Conservation (phyloP, 805 yeast genomes). For the Saccharomycopsis sp. region DNA sequence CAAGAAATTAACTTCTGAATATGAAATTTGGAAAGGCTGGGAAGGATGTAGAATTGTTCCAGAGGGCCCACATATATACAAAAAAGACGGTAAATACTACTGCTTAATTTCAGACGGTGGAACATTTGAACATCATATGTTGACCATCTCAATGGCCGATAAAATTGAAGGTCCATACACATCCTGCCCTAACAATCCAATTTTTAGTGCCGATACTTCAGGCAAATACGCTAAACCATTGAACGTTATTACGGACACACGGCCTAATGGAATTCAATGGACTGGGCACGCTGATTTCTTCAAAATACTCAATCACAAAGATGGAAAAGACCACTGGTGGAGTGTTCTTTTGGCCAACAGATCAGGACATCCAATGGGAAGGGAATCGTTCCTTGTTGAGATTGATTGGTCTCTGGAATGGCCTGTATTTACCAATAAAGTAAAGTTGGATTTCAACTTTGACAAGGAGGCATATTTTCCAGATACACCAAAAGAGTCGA, state of each 20-base stretch:
- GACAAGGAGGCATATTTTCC: background rate
- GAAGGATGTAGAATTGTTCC: slow-evolving; percentile 14
- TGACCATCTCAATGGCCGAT: slow-evolving; percentile 10
- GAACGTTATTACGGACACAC: background rate
- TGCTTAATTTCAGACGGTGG: slow-evolving; percentile 14
- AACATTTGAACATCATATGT: slow-evolving; percentile 16
- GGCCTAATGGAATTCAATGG: slow-evolving; percentile 5
- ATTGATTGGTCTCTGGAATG: slow-evolving; percentile 13
- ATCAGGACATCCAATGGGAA: slow-evolving; percentile 14
- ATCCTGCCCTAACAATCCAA: slow-evolving; percentile 7
- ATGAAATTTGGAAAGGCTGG: slow-evolving; percentile 18
- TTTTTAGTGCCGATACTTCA: slow-evolving; percentile 15
- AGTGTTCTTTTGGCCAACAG: slow-evolving; percentile 9
- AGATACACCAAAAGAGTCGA: background rate
- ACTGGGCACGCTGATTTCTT: slow-evolving; percentile 16
- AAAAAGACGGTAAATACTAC: slow-evolving; percentile 12
- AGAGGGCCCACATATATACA: slow-evolving; percentile 17
- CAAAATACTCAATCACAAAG: background rate
- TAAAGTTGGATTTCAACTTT: background rate
- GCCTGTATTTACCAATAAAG: slow-evolving; percentile 9
- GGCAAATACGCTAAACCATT: slow-evolving; percentile 10
- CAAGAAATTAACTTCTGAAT: background rate
- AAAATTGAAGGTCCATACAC: slow-evolving; percentile 11
- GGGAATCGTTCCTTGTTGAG: slow-evolving; percentile 13
- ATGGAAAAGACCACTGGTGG: slow-evolving; percentile 6